These are phyloP conservation scores for Neurospora sp. DNA, from an alignment of 495 filamentous ascomycete species.

Conservation along the genomic window DNA sequence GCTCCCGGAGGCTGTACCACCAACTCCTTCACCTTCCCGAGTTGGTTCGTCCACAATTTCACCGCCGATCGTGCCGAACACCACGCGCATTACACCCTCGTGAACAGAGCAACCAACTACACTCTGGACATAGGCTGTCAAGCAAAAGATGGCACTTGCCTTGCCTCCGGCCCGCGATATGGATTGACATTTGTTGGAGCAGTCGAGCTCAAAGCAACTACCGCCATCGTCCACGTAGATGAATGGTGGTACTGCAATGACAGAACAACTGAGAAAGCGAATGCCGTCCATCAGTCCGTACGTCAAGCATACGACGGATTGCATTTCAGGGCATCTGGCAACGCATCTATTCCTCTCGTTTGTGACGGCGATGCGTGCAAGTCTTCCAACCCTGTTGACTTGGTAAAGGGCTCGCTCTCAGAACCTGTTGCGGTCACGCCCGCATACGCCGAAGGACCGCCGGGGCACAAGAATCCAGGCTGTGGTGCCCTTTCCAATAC, in stretches of 20 bases:
- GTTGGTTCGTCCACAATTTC: conserved; percentile 14
- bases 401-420: conserved; percentile 12
- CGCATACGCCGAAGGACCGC: conserved; percentile 9
- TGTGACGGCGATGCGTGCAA: not conserved
- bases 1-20: conserved; percentile 8
- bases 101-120: conserved; percentile 22
- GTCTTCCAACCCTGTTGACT: conserved; percentile 4
- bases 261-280: conserved; percentile 1
- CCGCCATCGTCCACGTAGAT: conserved; percentile 3
- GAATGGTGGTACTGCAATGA: conserved; percentile 16
- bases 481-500: conserved; percentile 5
- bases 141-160: conserved; percentile 1
- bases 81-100: conserved; percentile 11
- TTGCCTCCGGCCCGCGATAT: not conserved
- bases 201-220: not conserved
- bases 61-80: not conserved
- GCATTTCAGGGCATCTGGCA: conserved; percentile 10
- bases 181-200: not conserved
- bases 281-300: not conserved
- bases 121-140: conserved; percentile 7
- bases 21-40: conserved; percentile 15
- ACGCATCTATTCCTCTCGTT: conserved; percentile 1
- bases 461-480: conserved; percentile 6
- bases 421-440: conserved; percentile 15
- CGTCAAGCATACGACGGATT: not conserved